Base-by-base conservation (phyloP, 805 yeast genomes). In the Komagataella pseudopastoris region DNA sequence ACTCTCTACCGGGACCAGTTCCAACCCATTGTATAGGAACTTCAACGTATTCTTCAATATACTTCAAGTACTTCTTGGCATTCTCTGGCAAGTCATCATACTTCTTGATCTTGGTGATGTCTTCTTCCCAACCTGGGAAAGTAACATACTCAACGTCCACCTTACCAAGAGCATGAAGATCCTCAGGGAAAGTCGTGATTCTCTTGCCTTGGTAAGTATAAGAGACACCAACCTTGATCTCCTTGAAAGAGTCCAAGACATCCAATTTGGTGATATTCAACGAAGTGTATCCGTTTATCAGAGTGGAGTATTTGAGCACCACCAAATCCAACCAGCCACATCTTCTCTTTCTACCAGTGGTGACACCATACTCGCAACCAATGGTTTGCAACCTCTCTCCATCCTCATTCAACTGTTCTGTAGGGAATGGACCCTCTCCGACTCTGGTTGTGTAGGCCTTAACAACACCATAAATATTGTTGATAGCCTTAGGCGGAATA, bases 271-370 rank as follows among this genome's bases (percentile, higher is more conserved):
- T 93, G 66, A 93, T 84, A 76, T 93, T 93, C 65, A 93, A 75
- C 50, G 85, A 77, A 48, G 99, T 93, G 78, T 91, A 93, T 52
- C 99, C 99, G 65, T 93, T 93, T 68, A 93, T 88, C 65, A 83
- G 69, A 53, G 89, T 81, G 44, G 97, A 88, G 72, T 93, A 91
- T 68, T 85, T 87, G 68, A 93, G 74, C 23, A 93, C 96, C 22
- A 93, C 98, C 60, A 93, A 75, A 70, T 93, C 99, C 64, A 93
- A 81, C 99, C 99, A 93, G 53, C 99, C 99, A 69, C 99, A 93
- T 72, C 99, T 83, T 76, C 99, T 86, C 78, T 90, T 89, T 74
- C 99, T 84, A 59, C 99, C 99, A 44, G 99, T 93, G 56, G 99
- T 93, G 59, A 93, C 99, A 70, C 99, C 99, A 62, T 66, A 87